Evolutionary conservation across 1,284 basidiomycete species (phyloP).

Genomic region (Trichosporon ovoides): DNA sequence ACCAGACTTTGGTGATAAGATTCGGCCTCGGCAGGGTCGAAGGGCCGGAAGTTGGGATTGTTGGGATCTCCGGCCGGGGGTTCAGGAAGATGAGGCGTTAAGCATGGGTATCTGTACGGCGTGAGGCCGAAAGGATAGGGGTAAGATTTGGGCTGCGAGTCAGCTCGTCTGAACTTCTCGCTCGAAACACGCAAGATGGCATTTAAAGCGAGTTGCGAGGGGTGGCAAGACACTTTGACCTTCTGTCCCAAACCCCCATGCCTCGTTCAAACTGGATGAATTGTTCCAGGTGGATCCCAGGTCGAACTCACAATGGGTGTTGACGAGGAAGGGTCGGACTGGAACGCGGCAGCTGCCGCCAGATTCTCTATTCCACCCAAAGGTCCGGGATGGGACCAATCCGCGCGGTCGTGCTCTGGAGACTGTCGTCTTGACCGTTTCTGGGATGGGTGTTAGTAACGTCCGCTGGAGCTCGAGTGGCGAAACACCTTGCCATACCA

Average conservation of each 20-base stretch:
- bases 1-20: not conserved
- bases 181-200: too few relatives aligned
- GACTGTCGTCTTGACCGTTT: slow-evolving; percentile 18
- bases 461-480: not conserved
- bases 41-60: slow-evolving; percentile 28
- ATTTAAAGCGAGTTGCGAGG: too few relatives aligned
- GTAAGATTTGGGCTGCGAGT: not conserved
- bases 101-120: slow-evolving; percentile 36
- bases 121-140: slow-evolving; percentile 37
- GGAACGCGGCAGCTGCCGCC: slow-evolving; percentile 21
- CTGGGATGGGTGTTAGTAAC: slow-evolving; percentile 5
- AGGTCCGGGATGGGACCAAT: slow-evolving; percentile 6
- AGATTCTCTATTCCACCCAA: slow-evolving; percentile 24
- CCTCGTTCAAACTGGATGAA: too few relatives aligned
- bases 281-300: too few relatives aligned
- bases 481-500: not conserved
- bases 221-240: too few relatives aligned
- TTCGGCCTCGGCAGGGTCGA: slow-evolving; percentile 22
- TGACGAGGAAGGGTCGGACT: slow-evolving; percentile 10
- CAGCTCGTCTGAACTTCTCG: too few relatives aligned
- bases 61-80: slow-evolving; percentile 33
- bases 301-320: not conserved
- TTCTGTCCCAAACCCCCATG: too few relatives aligned
- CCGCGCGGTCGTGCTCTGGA: not conserved
- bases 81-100: slow-evolving; percentile 23